phyloP scores from a whole-genome alignment of 2,329 filamentous ascomycete species.

The Colletotrichum orchidophilum region DNA sequence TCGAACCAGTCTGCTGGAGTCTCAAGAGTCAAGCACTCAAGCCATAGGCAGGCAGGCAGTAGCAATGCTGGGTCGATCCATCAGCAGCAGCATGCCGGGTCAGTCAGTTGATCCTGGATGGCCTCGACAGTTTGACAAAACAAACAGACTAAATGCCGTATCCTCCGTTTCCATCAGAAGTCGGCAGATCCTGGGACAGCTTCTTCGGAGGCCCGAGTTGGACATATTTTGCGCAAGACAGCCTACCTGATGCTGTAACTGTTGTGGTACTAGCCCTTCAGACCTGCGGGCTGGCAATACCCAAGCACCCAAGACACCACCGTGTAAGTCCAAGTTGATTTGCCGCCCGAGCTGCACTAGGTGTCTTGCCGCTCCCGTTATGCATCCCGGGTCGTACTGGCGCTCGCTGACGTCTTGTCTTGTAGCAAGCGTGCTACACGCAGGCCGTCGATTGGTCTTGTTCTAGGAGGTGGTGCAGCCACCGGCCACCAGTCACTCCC shows the following conservation, averaged over 20 bases:
- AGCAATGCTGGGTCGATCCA: not conserved
- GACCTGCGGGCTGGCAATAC: not conserved
- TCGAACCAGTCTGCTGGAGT: not conserved
- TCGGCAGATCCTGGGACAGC: not conserved
- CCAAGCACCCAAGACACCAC: slow-evolving; percentile 1
- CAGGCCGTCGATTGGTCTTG: slow-evolving; percentile 11
- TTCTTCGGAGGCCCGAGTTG: not conserved
- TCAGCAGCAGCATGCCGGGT: not conserved
- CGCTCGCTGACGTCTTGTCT: slow-evolving; percentile 17
- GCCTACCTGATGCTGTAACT: not conserved
- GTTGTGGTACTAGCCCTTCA: no score
- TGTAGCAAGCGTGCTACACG: not conserved
- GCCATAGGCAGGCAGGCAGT: not conserved
- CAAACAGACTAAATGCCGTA: not conserved
- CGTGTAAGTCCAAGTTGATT: not conserved
- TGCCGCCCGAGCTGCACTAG: slow-evolving; percentile 10
- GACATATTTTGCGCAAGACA: not conserved
- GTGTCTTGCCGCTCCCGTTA: slow-evolving; percentile 12
- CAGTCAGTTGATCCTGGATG: not conserved
- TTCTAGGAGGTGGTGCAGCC: slow-evolving; percentile 16
- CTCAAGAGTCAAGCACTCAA: not conserved
- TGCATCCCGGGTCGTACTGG: not conserved
- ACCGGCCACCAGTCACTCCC: slow-evolving; percentile 5
- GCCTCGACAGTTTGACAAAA: not conserved
- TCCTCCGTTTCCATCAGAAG: not conserved